Evolutionary conservation across 768 basidiomycete species (phyloP).

Genomic region (Boletellus ananiceps): DNA sequence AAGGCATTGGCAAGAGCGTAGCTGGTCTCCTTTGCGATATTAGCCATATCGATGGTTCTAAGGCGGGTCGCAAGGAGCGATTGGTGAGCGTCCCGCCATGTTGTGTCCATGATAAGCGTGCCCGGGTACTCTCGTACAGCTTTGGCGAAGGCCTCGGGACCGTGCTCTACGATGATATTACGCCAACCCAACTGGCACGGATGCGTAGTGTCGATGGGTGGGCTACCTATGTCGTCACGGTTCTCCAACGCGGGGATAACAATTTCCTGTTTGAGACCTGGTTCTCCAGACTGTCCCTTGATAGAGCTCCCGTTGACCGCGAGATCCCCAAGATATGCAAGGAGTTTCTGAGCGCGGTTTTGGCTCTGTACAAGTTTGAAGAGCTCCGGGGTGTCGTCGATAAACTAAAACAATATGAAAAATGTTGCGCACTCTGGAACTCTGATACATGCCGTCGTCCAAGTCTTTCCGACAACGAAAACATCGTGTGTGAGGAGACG

Average conservation of each 20-base stretch:
- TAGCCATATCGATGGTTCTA: slow-evolving; percentile 94
- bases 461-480: slow-evolving; percentile 94
- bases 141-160: slow-evolving; percentile 97
- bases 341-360: slow-evolving; percentile 96
- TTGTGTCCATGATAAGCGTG: slow-evolving; percentile 95
- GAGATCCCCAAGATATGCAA: slow-evolving; percentile 95
- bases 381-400: slow-evolving; percentile 98
- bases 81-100: slow-evolving; percentile 99
- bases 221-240: slow-evolving; percentile 68
- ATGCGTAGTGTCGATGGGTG: slow-evolving; percentile 69
- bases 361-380: slow-evolving; percentile 98
- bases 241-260: slow-evolving; percentile 76
- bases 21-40: slow-evolving; percentile 97
- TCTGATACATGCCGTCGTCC: slow-evolving; percentile 73
- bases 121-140: slow-evolving; percentile 96
- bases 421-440: background rate
- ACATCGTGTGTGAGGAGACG: slow-evolving; percentile 94
- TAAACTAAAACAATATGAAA: slow-evolving; percentile 58
- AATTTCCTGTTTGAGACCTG: slow-evolving; percentile 88
- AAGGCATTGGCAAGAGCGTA: slow-evolving; percentile 94
- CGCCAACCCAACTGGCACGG: slow-evolving; percentile 94
- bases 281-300: slow-evolving; percentile 93
- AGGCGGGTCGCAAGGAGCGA: slow-evolving; percentile 94
- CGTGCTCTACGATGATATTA: slow-evolving; percentile 96
- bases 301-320: slow-evolving; percentile 98